A percentile compares a stretch with the other conserved stretches of the same genome.
Evolutionary conservation across 2,329 filamentous ascomycete genomes (phyloP).

Genomic region (Hypoxylon sp.): DNA sequence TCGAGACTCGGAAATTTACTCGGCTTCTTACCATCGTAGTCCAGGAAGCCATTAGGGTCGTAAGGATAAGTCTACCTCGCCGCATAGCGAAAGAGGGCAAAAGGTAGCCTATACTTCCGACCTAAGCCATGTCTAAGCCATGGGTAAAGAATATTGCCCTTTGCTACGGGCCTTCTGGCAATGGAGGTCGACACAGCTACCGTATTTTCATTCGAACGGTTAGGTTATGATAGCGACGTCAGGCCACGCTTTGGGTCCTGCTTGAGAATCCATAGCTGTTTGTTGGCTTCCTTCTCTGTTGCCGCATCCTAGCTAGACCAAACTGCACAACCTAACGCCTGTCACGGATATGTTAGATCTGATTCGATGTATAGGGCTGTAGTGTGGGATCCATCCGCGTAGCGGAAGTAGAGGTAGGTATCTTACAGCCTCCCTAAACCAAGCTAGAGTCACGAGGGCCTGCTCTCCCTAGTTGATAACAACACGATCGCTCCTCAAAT

Average conservation of each 20-base stretch:
- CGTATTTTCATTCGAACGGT: background rate
- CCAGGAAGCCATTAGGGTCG: background rate
- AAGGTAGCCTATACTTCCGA: background rate
- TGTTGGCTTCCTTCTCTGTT: background rate
- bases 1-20: background rate
- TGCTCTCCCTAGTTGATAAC: background rate
- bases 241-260: background rate
- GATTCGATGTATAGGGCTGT: background rate
- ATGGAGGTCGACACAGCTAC: background rate
- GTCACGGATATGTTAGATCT: background rate
- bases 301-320: background rate
- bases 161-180: background rate
- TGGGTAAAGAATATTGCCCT: background rate
- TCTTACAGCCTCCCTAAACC: background rate
- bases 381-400: background rate
- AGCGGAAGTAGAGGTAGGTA: background rate
- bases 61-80: background rate
- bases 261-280: background rate
- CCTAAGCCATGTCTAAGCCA: background rate
- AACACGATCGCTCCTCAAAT: background rate
- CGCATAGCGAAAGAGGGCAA: background rate
- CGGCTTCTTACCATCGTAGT: background rate
- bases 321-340: background rate
- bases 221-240: background rate
- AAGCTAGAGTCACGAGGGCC: background rate